Evolutionary conservation across 2,329 filamentous ascomycete genomes (phyloP).

Genomic region (Sclerotinia subarctica): DNA sequence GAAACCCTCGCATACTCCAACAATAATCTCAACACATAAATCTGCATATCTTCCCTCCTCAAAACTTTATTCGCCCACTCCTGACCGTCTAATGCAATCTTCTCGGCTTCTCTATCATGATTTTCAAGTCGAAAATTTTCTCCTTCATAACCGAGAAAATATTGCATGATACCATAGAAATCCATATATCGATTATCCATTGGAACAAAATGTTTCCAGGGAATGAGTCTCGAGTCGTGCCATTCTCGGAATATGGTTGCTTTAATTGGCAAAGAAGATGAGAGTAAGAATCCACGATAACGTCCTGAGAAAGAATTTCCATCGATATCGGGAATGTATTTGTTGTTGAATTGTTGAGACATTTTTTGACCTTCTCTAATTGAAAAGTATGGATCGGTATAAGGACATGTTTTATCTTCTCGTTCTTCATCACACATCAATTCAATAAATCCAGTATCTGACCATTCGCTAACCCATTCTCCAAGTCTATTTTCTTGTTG

Average conservation of each 20-base stretch:
- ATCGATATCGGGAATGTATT: conserved; percentile 75
- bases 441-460: conserved; percentile 41
- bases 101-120: conserved; percentile 55
- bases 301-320: conserved; percentile 70
- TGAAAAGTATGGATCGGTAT: conserved; percentile 43
- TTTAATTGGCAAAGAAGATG: conserved; percentile 70
- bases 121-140: conserved; percentile 32
- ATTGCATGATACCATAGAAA: conserved; percentile 71
- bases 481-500: conserved; percentile 45
- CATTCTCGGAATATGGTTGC: conserved; percentile 76
- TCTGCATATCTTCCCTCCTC: conserved; percentile 64
- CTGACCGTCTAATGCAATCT: conserved; percentile 63
- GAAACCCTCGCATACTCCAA: conserved; percentile 54
- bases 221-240: conserved; percentile 70
- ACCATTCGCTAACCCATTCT: conserved; percentile 36
- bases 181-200: conserved; percentile 75
- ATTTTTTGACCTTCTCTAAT: conserved; percentile 51
- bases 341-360: conserved; percentile 55
- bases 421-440: conserved; percentile 46
- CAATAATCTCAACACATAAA: conserved; percentile 62
- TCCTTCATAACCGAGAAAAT: conserved; percentile 64
- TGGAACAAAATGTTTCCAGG: conserved; percentile 80
- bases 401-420: conserved; percentile 46
- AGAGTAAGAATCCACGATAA: conserved; percentile 66
- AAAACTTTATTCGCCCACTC: conserved; percentile 72